phyloP scores from a whole-genome alignment of 2,329 filamentous ascomycete genomes.

The Teratosphaeria nubilosa region DNA sequence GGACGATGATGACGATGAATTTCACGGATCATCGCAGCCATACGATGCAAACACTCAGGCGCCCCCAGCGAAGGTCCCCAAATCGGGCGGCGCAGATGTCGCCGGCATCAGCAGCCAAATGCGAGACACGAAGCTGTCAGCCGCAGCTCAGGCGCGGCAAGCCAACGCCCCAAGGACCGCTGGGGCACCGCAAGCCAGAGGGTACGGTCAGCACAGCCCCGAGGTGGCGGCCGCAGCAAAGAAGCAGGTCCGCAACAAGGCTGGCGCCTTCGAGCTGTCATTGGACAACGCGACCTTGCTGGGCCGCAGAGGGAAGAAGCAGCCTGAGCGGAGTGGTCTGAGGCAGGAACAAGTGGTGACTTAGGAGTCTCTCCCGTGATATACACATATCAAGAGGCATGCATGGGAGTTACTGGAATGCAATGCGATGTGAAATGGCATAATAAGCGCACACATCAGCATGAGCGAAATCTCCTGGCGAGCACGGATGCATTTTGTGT shows the following conservation, averaged over 20 bases:
- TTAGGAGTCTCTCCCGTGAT: neutral
- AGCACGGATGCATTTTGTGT: neutral
- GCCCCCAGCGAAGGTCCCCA: conserved; percentile 56
- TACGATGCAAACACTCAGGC: conserved; percentile 39
- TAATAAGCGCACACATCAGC: neutral
- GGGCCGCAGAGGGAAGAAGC: conserved; percentile 54
- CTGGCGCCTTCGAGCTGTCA: conserved; percentile 79
- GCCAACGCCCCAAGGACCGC: conserved; percentile 37
- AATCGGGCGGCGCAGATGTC: conserved; percentile 47
- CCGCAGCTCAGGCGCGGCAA: conserved; percentile 53
- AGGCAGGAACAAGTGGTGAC: conserved; percentile 28
- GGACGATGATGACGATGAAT: conserved; percentile 53
- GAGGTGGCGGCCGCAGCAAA: conserved; percentile 74
- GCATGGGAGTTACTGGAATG: neutral
- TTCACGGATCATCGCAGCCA: conserved; percentile 48
- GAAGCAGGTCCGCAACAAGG: conserved; percentile 64
- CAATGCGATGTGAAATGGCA: neutral
- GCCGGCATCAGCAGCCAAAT: conserved; percentile 77
- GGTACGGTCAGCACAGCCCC: conserved; percentile 83
- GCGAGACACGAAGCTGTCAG: conserved; percentile 66
- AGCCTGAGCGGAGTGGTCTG: conserved; percentile 30
- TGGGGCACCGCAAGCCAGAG: conserved; percentile 46
- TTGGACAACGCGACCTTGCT: conserved; percentile 84
- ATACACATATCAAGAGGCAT: neutral
- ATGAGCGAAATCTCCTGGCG: neutral